phyloP scores from a whole-genome alignment of 2,329 filamentous ascomycete genomes.

The Calonectria montana region DNA sequence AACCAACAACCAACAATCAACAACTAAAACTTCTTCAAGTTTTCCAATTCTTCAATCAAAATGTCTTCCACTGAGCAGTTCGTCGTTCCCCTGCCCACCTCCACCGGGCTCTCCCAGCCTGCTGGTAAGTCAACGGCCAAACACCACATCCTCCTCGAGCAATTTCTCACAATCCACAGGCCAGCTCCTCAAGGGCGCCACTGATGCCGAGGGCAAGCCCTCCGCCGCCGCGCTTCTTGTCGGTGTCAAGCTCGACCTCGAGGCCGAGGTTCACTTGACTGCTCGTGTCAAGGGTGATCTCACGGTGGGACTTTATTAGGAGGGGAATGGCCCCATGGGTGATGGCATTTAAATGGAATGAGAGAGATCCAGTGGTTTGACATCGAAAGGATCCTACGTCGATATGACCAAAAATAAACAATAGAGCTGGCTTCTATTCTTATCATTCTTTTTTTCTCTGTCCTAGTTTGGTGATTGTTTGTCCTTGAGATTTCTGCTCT shows the following conservation, averaged over 20 bases:
- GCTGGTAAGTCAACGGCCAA: background rate
- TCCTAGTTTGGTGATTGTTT: too few species aligned
- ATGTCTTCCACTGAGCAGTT: constrained; percentile 8
- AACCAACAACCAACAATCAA: background rate
- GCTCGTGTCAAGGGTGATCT: constrained; percentile 4
- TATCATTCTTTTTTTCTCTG: background rate
- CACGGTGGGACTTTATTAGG: background rate
- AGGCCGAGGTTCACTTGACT: constrained; percentile 3
- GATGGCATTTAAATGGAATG: background rate
- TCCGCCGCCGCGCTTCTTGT: background rate
- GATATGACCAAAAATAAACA: background rate
- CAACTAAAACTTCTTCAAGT: constrained; percentile 7
- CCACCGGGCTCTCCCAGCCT: constrained; percentile 1
- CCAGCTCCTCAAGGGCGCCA: constrained; percentile 1
- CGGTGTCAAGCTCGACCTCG: background rate
- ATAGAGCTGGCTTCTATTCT: constrained; percentile 2
- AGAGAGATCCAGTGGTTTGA: background rate
- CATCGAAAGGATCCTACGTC: background rate
- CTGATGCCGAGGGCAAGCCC: background rate
- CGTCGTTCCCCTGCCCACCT: background rate
- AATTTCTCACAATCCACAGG: background rate
- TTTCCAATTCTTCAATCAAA: background rate
- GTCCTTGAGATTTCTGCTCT: too few species aligned
- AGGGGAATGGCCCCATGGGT: background rate
- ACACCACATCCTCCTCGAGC: too few species aligned